Evolutionary conservation across 129 eudicot species (phyloP), one percentile per base, ranked within the genome.

Genomic region (Gnaphalium uliginosum): DNA sequence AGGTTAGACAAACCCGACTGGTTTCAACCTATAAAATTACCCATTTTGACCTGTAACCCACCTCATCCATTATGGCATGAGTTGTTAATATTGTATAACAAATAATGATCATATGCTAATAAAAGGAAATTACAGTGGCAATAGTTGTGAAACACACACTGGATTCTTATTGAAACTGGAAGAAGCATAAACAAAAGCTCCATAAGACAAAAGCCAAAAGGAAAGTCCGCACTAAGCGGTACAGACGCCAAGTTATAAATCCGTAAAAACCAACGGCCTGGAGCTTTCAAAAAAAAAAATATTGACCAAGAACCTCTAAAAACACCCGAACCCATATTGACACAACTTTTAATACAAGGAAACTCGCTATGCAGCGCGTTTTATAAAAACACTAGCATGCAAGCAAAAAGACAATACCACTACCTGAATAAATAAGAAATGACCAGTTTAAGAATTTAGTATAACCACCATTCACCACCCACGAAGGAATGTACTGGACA

Each of bases 211-310:
- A 46, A 46, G 53, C 53, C 53, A 46, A 46, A 46, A 80, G 83
- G 79, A 66, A 74, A 63, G 69, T 61, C 82, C 83, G 65, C 83
- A 66, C 23, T 57, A 74, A 74, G 83, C 83, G 83, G 79, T 80
- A 80, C 83, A 67, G 83, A 80, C 75, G 66, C 78, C 83, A 57
- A 74, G 71, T 56, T 67, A 33, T 67, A 74, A 66, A 80, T 80
- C 83, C 64, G 83, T 80, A 80, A 80, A 80, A 80, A 80, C 83
- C 75, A 74, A 73, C 71, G 75, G 83, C 83, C 79, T 74, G 83
- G 79, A 74, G 83, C 83, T 80, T 80, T 80, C 70, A 74, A 73
- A 80, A 80, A 77, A 39, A 37, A 61, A 74, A 76, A 76, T 13
- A 41, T 56, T 66, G 24, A 61, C 39, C 37, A 71, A 78, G 27